Base-by-base conservation (phyloP, 73 alveolate species). In the Effrenium voratum region DNA sequence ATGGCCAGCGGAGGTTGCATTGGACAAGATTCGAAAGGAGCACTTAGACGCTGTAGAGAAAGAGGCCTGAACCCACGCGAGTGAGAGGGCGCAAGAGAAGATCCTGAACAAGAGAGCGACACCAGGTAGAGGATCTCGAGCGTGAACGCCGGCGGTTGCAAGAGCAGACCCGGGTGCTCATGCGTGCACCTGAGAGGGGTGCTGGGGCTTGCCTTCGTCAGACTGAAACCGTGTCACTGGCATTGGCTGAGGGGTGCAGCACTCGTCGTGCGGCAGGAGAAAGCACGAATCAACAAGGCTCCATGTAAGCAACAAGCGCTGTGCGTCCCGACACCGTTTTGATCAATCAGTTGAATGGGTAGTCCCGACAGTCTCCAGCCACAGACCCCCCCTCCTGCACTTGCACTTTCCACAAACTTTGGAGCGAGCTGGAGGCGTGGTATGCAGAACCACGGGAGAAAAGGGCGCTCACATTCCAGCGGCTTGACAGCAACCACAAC, bases 401-500 rank as follows among this genome's bases (percentile, higher is more conserved):
- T 28, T 66, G 68, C 68, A 55, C n/a, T 22, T 57, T 57, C 16
- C 1, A 57, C 72, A 57, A n/a, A 57, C 72, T 0, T 57, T 57
- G n/a, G 28, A 57, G 5, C n/a, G 49, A 72, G 38, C 43, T 72
- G 60, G 8, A 81, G 97, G 97, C 97, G n/a, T 90, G 97, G 97
- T 90, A 90, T 47, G 97, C 97, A 0, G 97, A 90, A 57, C 97
- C 77, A 30, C 97, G 97, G 75, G 97, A 90, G 97, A 90, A 90
- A 44, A 77, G 83, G 47, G 97, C 97, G 5, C 83, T 90, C 76
- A 44, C 73, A 3, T 90, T 90, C 76, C 88, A 90, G 97, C 73
- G 34, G 34, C 97, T 76, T 13, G 60, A 52, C 63, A 19, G 19
- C 8, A 19, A 52, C 63, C 8, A 19, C 8, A 19, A 52, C 19